Evolutionary conservation across 768 basidiomycete genomes (phyloP).

Genomic region (Boletus tylopilopsis): DNA sequence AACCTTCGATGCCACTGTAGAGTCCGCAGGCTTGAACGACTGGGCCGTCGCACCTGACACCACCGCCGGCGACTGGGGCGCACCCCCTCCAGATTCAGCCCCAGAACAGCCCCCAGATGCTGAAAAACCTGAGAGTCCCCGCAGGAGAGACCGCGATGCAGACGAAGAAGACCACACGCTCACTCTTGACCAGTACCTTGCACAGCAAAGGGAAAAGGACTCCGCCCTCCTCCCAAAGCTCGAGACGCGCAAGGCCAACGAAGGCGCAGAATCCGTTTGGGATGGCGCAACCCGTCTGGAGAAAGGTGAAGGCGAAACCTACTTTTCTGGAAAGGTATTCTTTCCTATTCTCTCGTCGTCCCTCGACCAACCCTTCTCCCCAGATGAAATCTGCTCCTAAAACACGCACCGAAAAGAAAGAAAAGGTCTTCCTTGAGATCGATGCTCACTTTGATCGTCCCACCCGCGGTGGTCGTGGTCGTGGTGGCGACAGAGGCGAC

Average conservation of each 20-base stretch:
- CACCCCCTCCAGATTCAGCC: slow-evolving; percentile 24
- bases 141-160: slow-evolving; percentile 51
- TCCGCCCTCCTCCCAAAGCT: slow-evolving; percentile 64
- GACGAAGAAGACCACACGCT: slow-evolving; percentile 94
- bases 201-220: slow-evolving; percentile 69
- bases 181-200: slow-evolving; percentile 90
- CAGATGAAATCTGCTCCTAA: slow-evolving; percentile 68
- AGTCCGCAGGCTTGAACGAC: slow-evolving; percentile 32
- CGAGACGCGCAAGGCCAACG: slow-evolving; percentile 74
- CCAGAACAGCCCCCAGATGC: slow-evolving; percentile 35
- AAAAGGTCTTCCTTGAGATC: slow-evolving; percentile 90
- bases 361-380: slow-evolving; percentile 1
- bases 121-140: slow-evolving; percentile 35
- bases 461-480: slow-evolving; percentile 56
- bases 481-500: slow-evolving; percentile 46
- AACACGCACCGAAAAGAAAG: slow-evolving; percentile 73
- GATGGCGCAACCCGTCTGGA: slow-evolving; percentile 64
- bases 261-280: slow-evolving; percentile 67
- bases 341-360: slow-evolving; percentile 1
- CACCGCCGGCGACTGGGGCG: slow-evolving; percentile 37
- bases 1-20: slow-evolving; percentile 61
- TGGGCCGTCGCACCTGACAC: slow-evolving; percentile 43
- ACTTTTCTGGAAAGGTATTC: slow-evolving; percentile 88
- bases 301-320: slow-evolving; percentile 66
- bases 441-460: slow-evolving; percentile 87